phyloP scores from a whole-genome alignment of 352 stramenopile species.

The Pythium plurisporium region DNA sequence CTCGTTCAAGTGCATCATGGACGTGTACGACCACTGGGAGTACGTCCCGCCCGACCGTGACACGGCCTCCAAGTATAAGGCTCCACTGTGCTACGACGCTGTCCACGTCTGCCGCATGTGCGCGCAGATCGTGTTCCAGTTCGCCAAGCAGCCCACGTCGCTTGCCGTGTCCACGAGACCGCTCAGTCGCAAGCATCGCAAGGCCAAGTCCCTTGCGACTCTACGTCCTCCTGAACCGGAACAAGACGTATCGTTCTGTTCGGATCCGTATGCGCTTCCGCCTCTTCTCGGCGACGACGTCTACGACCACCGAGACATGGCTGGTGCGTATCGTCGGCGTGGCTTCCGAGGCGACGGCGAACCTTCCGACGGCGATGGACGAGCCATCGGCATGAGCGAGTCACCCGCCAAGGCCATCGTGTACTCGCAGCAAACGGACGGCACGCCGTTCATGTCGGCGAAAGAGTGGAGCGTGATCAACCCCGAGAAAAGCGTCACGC shows the following conservation, averaged over 20 bases:
- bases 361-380: constrained; percentile 9
- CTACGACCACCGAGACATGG: constrained; percentile 22
- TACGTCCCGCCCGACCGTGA: constrained; percentile 45
- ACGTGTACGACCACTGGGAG: constrained; percentile 55
- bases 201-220: constrained; percentile 18
- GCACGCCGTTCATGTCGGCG: constrained; percentile 45
- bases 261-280: constrained; percentile 59
- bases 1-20: constrained; percentile 77
- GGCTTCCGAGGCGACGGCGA: constrained; percentile 17
- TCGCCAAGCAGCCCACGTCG: constrained; percentile 33
- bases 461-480: constrained; percentile 75
- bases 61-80: constrained; percentile 43
- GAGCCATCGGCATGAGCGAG: constrained; percentile 22
- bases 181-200: constrained; percentile 15
- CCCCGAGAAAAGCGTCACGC: constrained; percentile 44
- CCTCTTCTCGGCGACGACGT: constrained; percentile 54
- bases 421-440: constrained; percentile 43
- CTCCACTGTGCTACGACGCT: constrained; percentile 67
- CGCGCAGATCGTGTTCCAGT: constrained; percentile 58
- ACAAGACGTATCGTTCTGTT: constrained; percentile 29
- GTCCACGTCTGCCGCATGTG: constrained; percentile 73
- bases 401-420: constrained; percentile 55
- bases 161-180: constrained; percentile 7
- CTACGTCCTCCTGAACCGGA: neutral
- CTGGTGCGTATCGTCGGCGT: neutral